Conservation (phyloP, 805 yeast genomes). For the Sugiyamaella mastotermitis region DNA sequence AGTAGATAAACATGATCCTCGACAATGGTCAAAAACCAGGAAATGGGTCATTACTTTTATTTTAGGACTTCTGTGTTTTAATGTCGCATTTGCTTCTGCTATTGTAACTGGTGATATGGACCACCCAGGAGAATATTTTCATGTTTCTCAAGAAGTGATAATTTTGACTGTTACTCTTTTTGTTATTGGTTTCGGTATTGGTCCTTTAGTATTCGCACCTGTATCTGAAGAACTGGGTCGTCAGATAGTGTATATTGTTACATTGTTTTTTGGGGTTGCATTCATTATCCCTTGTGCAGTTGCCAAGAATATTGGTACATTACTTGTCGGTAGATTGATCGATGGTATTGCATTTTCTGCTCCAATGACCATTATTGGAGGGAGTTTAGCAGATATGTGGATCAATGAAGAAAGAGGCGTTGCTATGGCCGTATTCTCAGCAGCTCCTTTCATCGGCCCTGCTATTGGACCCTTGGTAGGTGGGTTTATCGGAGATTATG, state of each 20-base stretch:
- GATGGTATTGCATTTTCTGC: slow-evolving; percentile 73
- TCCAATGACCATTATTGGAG: slow-evolving; percentile 72
- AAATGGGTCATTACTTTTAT: slow-evolving; percentile 54
- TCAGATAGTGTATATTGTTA: slow-evolving; percentile 44
- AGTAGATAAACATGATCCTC: slow-evolving; percentile 28
- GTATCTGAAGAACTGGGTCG: slow-evolving; percentile 54
- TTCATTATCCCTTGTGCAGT: slow-evolving; percentile 54
- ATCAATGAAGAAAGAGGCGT: slow-evolving; percentile 53
- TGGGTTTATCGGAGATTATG: slow-evolving; percentile 54
- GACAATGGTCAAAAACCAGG: slow-evolving; percentile 36
- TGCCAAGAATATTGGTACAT: slow-evolving; percentile 53
- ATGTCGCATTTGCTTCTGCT: slow-evolving; percentile 65
- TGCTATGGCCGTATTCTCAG: slow-evolving; percentile 62
- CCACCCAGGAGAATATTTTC: slow-evolving; percentile 40
- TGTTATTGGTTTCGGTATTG: slow-evolving; percentile 58
- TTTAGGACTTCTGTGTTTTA: slow-evolving; percentile 50
- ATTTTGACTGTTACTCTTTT: slow-evolving; percentile 52
- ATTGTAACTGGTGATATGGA: slow-evolving; percentile 58
- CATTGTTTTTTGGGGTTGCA: slow-evolving; percentile 39
- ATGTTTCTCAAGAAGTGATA: slow-evolving; percentile 52
- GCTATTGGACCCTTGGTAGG: slow-evolving; percentile 64
- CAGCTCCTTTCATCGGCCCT: slow-evolving; percentile 51
- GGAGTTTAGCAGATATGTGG: slow-evolving; percentile 68
- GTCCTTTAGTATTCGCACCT: slow-evolving; percentile 59
- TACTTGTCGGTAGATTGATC: slow-evolving; percentile 58